Conservation (phyloP, 2,329 filamentous ascomycete species). For the Didymella pomorum region DNA sequence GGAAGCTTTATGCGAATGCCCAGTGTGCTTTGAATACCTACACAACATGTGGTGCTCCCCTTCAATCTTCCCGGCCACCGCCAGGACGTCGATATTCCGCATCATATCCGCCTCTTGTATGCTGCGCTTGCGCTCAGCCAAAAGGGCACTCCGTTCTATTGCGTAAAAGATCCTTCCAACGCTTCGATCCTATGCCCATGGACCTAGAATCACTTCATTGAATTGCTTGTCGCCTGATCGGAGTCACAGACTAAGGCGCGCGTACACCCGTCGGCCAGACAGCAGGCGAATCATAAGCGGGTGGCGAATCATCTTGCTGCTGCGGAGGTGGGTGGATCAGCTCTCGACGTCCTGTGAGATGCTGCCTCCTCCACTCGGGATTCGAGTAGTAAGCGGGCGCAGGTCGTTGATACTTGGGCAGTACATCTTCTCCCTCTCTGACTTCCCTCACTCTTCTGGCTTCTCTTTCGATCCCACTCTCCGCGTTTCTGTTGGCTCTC, state of each 20-base stretch:
- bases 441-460: not conserved
- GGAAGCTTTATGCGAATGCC: not conserved
- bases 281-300: slow-evolving; percentile 8
- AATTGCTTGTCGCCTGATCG: not conserved
- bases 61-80: not conserved
- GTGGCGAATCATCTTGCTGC: not conserved
- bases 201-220: not conserved
- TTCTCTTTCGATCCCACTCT: not conserved
- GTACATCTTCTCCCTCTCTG: not conserved
- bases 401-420: slow-evolving; percentile 7
- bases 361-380: not conserved
- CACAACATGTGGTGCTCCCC: not conserved
- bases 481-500: not conserved
- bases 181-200: not conserved
- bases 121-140: not conserved
- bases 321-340: not conserved
- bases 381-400: slow-evolving; percentile 1
- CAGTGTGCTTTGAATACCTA: not conserved
- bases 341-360: not conserved
- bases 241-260: not conserved
- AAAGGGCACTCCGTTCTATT: not conserved
- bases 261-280: slow-evolving; percentile 6
- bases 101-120: not conserved
- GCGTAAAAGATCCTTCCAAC: too few species aligned
- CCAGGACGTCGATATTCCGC: not conserved